Percentiles rank a stretch among this genome's conserved stretches.
Evolutionary conservation across 192 early-diverging fungal species (phyloP).

Genomic region (Backusella tarrabulga): DNA sequence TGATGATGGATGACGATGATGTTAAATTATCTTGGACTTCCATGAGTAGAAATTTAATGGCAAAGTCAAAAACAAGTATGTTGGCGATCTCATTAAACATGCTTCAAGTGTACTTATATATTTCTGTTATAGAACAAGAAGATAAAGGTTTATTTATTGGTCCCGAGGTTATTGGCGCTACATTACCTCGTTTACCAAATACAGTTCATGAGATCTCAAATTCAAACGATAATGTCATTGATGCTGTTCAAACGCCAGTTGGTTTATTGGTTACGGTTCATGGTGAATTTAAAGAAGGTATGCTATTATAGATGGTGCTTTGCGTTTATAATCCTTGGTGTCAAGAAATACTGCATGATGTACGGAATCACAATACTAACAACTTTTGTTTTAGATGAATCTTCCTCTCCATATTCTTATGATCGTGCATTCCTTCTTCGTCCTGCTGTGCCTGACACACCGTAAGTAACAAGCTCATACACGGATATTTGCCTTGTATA

Average conservation of each 20-base stretch:
- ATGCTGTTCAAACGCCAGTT: constrained; percentile 46
- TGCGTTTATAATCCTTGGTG: background rate
- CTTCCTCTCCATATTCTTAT: constrained; percentile 33
- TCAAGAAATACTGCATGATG: no score
- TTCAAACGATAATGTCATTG: constrained; percentile 37
- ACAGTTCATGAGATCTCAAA: constrained; percentile 41
- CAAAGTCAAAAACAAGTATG: constrained; percentile 23
- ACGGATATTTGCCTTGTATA: background rate
- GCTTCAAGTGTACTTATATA: background rate
- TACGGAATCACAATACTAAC: background rate
- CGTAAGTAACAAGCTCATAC: background rate
- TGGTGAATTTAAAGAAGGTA: constrained; percentile 39
- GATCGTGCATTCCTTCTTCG: constrained; percentile 49
- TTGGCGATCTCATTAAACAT: background rate
- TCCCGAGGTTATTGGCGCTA: constrained; percentile 16
- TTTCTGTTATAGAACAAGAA: background rate
- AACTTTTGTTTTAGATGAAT: background rate
- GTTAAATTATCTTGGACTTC: constrained; percentile 14
- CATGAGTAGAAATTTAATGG: constrained; percentile 16
- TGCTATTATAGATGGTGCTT: background rate
- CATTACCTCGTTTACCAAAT: constrained; percentile 29
- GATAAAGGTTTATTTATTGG: constrained; percentile 13
- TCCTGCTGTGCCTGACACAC: constrained; percentile 37
- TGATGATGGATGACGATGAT: constrained; percentile 21
- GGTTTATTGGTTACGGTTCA: constrained; percentile 29